Conservation (phyloP, 805 yeast genomes). For the Candida qinlingensis region DNA sequence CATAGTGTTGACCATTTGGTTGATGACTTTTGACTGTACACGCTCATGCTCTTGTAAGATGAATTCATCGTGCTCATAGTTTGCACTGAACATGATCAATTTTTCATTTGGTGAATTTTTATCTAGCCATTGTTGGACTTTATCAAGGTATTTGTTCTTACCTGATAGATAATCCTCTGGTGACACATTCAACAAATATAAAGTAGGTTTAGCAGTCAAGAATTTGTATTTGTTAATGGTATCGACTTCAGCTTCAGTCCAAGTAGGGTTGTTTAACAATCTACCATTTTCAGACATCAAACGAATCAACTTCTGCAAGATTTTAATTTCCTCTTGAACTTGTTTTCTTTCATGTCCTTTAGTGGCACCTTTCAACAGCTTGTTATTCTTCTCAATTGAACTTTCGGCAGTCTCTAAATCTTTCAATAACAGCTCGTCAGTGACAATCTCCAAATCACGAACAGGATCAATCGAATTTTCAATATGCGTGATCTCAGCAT, state of each 20-base stretch:
- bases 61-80: conserved; percentile 36
- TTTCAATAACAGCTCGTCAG: conserved; percentile 70
- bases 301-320: conserved; percentile 37
- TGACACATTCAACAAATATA: conserved; percentile 68
- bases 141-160: conserved; percentile 43
- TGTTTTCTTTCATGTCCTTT: conserved; percentile 45
- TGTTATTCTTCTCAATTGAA: conserved; percentile 46
- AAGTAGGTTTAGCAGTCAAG: conserved; percentile 85
- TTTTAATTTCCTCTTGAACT: conserved; percentile 33
- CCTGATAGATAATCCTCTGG: conserved; percentile 58
- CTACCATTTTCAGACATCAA: conserved; percentile 58
- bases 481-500: conserved; percentile 72
- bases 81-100: conserved; percentile 65
- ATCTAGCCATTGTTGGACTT: conserved; percentile 61
- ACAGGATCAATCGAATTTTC: conserved; percentile 69
- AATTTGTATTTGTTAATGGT: conserved; percentile 67
- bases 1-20: conserved; percentile 61
- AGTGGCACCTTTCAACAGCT: conserved; percentile 33
- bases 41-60: conserved; percentile 27
- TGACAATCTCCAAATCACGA: conserved; percentile 69
- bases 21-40: conserved; percentile 44
- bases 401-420: conserved; percentile 68
- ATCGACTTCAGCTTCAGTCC: conserved; percentile 62
- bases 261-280: conserved; percentile 52
- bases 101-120: conserved; percentile 62